These are phyloP conservation scores for Ziziphus jujuba DNA, from an alignment of 306 rosid species.

Conservation along the genomic window DNA sequence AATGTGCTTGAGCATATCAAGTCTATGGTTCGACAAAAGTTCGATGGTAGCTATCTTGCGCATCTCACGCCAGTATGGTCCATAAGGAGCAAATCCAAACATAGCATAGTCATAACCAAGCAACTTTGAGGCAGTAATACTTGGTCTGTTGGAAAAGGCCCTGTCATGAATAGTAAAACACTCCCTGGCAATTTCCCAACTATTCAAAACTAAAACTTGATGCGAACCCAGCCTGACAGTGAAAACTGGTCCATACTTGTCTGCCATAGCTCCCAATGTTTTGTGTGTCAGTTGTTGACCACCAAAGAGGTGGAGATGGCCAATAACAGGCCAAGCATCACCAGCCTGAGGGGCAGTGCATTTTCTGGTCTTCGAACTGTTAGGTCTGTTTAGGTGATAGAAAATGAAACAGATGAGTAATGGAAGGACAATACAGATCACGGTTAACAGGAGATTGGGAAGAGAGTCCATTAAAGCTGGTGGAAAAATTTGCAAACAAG, in stretches of 20 bases:
- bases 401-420: conserved; percentile 15
- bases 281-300: conserved; percentile 16
- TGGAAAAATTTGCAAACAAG: background rate
- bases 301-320: conserved; percentile 40
- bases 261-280: conserved; percentile 35
- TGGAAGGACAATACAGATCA: conserved; percentile 14
- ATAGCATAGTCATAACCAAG: conserved; percentile 31
- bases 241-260: conserved; percentile 34
- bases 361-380: background rate
- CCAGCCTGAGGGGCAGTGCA: conserved; percentile 24
- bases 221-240: conserved; percentile 32
- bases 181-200: conserved; percentile 30
- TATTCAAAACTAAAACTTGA: conserved; percentile 24
- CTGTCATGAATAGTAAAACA: conserved; percentile 34
- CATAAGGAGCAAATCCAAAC: conserved; percentile 42
- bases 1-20: conserved; percentile 35
- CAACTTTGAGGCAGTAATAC: conserved; percentile 23
- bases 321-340: conserved; percentile 37
- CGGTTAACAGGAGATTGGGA: background rate
- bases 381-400: conserved; percentile 15
- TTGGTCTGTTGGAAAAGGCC: conserved; percentile 34
- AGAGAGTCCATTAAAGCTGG: conserved; percentile 22
- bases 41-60: conserved; percentile 34
- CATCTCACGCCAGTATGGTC: conserved; percentile 40
- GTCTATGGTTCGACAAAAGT: conserved; percentile 33